Base-by-base conservation (phyloP, 2,329 filamentous ascomycete species). In the Aspergillus glaucus region DNA sequence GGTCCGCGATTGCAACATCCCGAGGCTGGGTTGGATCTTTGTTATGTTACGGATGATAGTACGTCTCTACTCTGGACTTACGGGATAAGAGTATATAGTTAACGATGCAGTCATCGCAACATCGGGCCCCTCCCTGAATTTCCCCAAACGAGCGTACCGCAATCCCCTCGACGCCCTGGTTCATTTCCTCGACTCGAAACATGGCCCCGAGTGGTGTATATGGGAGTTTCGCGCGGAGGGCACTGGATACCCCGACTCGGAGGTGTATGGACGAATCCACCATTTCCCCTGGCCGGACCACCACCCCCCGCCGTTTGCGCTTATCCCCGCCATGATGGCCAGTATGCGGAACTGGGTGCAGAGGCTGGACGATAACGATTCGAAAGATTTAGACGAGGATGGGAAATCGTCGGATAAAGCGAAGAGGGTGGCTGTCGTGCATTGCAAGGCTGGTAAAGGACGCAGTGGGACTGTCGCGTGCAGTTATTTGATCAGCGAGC, bases 221-320 rank as follows among this genome's bases (percentile, higher is more conserved):
- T 98, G 92, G 89, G 93, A 98, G 71, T 98, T 98, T 61, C 85
- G 93, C 42, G 93, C 90, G 32, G 93, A 98, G 67, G 93, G 93
- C 4, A 96, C 93, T 0, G 93, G 93, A 1, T 98, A 98, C 62
- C 90, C 90, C 0, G 93, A 98, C 63, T 80, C 84, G 15, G 87
- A 91, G 50, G 92, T 98, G 1, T 89, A 95, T 65, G 79, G 82
- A 30, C 80, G 91, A 3, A 85, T 97, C 55, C 81, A 86, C 55
- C 93, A 98, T 70, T 97, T 91, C 62, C 93, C 93, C 0, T 98
- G 88, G 83, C 93, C 93, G 0, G 93, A 98, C 65, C 93, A 98
- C 65, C 93, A 98, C 65, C 93, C 93, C 3, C 93, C 93, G 46
- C 93, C 93, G 0, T 98, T 98, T 62, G 79, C 83, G 19, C 76